Evolutionary conservation across 2,329 filamentous ascomycete genomes (phyloP), one percentile per base, ranked within the genome.

Genomic region (Bipolaris oryzae): DNA sequence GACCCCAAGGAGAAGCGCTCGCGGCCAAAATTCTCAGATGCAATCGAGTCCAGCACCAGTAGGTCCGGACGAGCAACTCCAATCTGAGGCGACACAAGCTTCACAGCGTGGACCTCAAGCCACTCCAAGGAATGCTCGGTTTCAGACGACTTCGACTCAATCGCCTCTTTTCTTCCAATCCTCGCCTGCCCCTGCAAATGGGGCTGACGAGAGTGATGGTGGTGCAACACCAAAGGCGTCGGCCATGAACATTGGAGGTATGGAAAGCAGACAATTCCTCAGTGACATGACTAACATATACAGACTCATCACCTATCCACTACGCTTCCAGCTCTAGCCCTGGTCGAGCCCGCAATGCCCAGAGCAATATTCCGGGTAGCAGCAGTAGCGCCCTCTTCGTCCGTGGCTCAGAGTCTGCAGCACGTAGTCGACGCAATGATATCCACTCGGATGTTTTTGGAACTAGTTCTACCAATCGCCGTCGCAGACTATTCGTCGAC

Each of bases 311-410:
- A 1, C 94, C 94, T 1, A 91, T 98, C 65, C 87, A 88, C 74
- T 98, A 97, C 74, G 91, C 91, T 54, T 87, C 92, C 34, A 96
- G 92, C 76, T 96, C 94, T 35, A 96, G 91, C 72, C 91, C 92
- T 23, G 87, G 86, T n/a, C 86, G 86, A 71, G 81, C 72, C 48
- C 78, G 79, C 50, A 78, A 84, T 62, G 81, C 84, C 46, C 80
- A 81, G 49, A 87, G 88, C 63, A 89, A 90, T 50, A 88, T 94
- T 72, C 81, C 91, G 59, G 86, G 86, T 66, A 96, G 90, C 75
- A 91, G 92, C 72, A 92, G 89, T 79, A 96, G 92, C 71, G 90
- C 88, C 5, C 83, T 98, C 28, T 98, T 98, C 72, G 89, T 97
- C 33, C 82, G 89, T 67, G 82, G 83, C 42, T 78, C 80, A 21